Conservation (phyloP, 1,139 yeast species). For the Pichia cactophila region DNA sequence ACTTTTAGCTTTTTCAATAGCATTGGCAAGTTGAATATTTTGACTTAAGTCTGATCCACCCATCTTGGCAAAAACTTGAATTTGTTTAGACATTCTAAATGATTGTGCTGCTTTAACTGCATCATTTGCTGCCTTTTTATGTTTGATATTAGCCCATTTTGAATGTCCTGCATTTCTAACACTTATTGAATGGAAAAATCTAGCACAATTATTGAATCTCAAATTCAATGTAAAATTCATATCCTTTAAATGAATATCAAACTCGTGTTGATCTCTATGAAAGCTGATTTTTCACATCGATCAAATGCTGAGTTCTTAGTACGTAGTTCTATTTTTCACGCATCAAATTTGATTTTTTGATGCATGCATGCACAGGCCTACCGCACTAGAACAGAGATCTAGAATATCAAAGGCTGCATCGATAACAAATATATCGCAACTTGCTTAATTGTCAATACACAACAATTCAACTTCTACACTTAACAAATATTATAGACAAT, state of each 20-base stretch:
- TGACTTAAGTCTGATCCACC: constrained; percentile 54
- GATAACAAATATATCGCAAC: too few relatives aligned
- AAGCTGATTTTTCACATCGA: too few relatives aligned
- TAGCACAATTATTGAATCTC: background rate
- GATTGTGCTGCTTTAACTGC: constrained; percentile 66
- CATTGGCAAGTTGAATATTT: constrained; percentile 66
- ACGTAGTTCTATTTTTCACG: too few relatives aligned
- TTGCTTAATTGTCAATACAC: too few relatives aligned
- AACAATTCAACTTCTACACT: too few relatives aligned
- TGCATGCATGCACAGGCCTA: background rate
- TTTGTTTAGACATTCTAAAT: constrained; percentile 64
- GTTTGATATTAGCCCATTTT: constrained; percentile 93
- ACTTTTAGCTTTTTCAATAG: constrained; percentile 72
- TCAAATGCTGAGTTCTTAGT: too few relatives aligned
- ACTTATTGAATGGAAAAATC: constrained; percentile 11
- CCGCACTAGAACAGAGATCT: background rate
- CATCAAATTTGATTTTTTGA: background rate
- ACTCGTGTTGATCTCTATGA: too few relatives aligned
- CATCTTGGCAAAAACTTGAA: constrained; percentile 63
- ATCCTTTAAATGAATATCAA: too few relatives aligned
- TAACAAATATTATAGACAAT: background rate
- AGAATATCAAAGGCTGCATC: background rate
- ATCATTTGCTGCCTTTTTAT: constrained; percentile 90
- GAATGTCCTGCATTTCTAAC: constrained; percentile 60
- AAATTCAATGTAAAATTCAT: background rate